Evolutionary conservation across 2,329 filamentous ascomycete species (phyloP).

Genomic region (Trichoderma breve): DNA sequence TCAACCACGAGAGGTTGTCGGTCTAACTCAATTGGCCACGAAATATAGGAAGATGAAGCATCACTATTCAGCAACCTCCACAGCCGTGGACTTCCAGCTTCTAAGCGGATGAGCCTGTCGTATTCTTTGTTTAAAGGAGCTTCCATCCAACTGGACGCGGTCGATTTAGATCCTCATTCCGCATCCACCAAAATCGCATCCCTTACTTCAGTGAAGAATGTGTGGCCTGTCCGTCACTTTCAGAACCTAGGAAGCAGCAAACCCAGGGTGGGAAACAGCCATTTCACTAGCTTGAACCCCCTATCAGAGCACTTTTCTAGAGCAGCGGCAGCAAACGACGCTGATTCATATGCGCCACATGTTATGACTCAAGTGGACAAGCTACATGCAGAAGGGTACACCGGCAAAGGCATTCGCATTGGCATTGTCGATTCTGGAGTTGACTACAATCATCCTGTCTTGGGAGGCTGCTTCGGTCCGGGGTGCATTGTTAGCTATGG

Average conservation of each 20-base stretch:
- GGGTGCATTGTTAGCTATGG: conserved; percentile 45
- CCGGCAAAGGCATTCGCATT: conserved; percentile 53
- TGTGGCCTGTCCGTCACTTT: conserved; percentile 43
- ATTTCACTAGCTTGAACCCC: conserved; percentile 27
- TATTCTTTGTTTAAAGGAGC: conserved; percentile 54
- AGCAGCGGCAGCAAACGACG: background rate
- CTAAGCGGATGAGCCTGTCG: conserved; percentile 46
- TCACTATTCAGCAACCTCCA: background rate
- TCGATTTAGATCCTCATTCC: conserved; percentile 41
- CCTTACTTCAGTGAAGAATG: conserved; percentile 46
- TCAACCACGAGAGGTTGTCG: conserved; percentile 26
- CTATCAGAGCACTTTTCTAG: background rate
- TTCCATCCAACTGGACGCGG: conserved; percentile 51
- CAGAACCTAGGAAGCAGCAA: conserved; percentile 25
- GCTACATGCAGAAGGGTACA: conserved; percentile 47
- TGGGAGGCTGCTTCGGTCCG: conserved; percentile 47
- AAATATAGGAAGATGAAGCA: background rate
- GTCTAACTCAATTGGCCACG: background rate
- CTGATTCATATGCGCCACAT: conserved; percentile 37
- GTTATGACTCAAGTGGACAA: conserved; percentile 56
- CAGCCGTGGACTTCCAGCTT: background rate
- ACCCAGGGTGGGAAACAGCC: conserved; percentile 39
- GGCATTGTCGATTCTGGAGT: conserved; percentile 53
- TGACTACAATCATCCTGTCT: conserved; percentile 45
- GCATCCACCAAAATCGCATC: conserved; percentile 40